Conservation (phyloP, 495 filamentous ascomycete species). For the Annulohypoxylon nitens region DNA sequence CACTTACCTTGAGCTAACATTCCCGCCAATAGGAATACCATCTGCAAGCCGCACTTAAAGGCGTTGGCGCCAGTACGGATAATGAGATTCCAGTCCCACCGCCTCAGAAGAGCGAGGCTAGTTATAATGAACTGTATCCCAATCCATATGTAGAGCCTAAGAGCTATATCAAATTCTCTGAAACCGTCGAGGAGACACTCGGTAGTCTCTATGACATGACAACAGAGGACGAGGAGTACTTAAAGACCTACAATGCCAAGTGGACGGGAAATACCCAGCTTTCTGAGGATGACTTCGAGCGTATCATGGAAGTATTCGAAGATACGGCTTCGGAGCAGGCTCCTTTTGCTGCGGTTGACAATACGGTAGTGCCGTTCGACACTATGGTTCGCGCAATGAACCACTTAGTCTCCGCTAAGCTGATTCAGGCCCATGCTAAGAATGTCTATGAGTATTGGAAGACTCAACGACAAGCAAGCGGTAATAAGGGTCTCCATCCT, state of each 20-base stretch:
- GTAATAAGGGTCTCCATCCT: constrained; percentile 77
- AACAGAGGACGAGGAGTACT: constrained; percentile 85
- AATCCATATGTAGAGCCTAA: constrained; percentile 82
- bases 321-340: constrained; percentile 82
- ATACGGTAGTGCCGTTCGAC: constrained; percentile 82
- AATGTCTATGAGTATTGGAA: constrained; percentile 95
- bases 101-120: constrained; percentile 78
- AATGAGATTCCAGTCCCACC: constrained; percentile 89
- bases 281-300: constrained; percentile 91
- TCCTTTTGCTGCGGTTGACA: constrained; percentile 89
- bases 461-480: constrained; percentile 70
- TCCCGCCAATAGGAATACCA: constrained; percentile 85
- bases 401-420: constrained; percentile 58
- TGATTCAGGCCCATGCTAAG: constrained; percentile 79
- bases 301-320: constrained; percentile 95
- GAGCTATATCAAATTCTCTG: constrained; percentile 97
- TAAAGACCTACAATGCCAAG: constrained; percentile 86
- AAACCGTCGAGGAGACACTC: constrained; percentile 94
- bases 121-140: constrained; percentile 91
- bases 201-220: constrained; percentile 93
- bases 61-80: constrained; percentile 74
- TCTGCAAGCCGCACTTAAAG: constrained; percentile 91
- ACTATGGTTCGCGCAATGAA: constrained; percentile 84
- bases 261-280: constrained; percentile 73
- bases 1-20: constrained; percentile 50